Evolutionary conservation across 106 monocot species (phyloP).

Genomic region (Dioscorea dumetorum): DNA sequence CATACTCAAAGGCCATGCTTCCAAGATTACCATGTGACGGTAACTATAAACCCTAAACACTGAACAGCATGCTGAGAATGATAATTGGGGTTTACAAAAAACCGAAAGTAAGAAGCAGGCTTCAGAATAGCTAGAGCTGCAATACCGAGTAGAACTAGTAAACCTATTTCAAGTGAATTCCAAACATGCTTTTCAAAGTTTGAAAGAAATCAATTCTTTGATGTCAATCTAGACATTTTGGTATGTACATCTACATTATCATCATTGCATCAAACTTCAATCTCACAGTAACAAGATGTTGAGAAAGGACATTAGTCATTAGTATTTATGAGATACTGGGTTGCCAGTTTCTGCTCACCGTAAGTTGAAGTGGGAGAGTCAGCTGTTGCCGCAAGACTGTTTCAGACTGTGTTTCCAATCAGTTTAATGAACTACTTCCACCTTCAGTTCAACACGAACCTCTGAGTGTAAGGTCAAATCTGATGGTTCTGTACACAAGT

Average conservation of each 20-base stretch:
- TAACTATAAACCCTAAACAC: too few species aligned
- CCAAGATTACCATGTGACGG: too few species aligned
- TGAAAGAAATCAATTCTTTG: too few species aligned
- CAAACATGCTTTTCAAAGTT: too few species aligned
- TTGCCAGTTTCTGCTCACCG: slow-evolving; percentile 1
- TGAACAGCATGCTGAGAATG: too few species aligned
- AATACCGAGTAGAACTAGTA: too few species aligned
- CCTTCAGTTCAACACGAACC: not conserved
- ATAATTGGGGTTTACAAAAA: too few species aligned
- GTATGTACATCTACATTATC: not conserved
- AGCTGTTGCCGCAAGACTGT: not conserved
- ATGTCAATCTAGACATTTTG: too few species aligned
- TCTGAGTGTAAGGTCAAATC: slow-evolving; percentile 5
- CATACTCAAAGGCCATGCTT: too few species aligned
- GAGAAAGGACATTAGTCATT: not conserved
- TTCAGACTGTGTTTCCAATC: not conserved
- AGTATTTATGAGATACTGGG: not conserved
- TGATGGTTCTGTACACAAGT: slow-evolving; percentile 8
- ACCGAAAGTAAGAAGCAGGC: too few species aligned
- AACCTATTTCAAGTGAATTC: too few species aligned
- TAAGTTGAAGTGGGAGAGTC: not conserved
- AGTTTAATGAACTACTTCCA: not conserved
- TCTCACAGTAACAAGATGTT: not conserved
- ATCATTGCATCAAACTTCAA: not conserved
- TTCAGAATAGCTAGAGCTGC: too few species aligned